phyloP scores from a whole-genome alignment of 2,329 filamentous ascomycete species.

The Fusarium neocosmosporiellum region DNA sequence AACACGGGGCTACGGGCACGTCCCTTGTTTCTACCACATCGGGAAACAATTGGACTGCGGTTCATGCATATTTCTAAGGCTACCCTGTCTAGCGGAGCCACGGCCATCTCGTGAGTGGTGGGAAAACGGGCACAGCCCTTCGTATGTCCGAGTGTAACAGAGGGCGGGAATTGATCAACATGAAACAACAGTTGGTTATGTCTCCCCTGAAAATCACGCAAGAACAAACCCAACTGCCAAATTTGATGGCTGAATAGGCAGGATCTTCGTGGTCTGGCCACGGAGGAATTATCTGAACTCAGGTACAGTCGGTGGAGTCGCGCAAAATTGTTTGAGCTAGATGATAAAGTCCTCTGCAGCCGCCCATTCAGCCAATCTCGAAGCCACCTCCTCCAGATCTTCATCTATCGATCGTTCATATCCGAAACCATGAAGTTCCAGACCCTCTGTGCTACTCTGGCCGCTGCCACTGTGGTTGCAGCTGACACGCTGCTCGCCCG shows the following conservation, averaged over 20 bases:
- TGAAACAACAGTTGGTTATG: not conserved
- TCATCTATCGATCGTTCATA: not conserved
- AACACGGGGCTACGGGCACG: not conserved
- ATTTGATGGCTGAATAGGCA: conserved; percentile 13
- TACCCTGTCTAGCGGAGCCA: not conserved
- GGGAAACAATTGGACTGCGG: not conserved
- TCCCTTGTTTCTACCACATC: not conserved
- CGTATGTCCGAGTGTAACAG: conserved; percentile 8
- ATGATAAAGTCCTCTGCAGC: not conserved
- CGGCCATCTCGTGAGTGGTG: conserved; percentile 2
- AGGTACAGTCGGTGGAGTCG: not conserved
- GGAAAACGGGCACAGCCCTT: conserved; percentile 9
- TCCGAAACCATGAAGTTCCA: conserved; percentile 33
- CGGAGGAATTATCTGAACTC: not conserved
- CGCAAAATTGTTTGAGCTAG: not conserved
- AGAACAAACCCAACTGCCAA: not conserved
- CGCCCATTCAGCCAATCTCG: conserved; percentile 8
- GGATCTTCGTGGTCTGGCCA: not conserved
- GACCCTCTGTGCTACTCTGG: conserved; percentile 27
- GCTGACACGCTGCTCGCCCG: conserved; percentile 28
- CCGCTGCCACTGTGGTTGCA: conserved; percentile 25
- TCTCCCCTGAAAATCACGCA: conserved; percentile 2
- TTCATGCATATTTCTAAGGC: not conserved
- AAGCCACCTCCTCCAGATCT: not conserved
- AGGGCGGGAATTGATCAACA: conserved; percentile 19